Percentiles rank a stretch among this genome's conserved stretches.
phyloP scores from a whole-genome alignment of 2,329 filamentous ascomycete genomes.

The Huntiella omanensis region DNA sequence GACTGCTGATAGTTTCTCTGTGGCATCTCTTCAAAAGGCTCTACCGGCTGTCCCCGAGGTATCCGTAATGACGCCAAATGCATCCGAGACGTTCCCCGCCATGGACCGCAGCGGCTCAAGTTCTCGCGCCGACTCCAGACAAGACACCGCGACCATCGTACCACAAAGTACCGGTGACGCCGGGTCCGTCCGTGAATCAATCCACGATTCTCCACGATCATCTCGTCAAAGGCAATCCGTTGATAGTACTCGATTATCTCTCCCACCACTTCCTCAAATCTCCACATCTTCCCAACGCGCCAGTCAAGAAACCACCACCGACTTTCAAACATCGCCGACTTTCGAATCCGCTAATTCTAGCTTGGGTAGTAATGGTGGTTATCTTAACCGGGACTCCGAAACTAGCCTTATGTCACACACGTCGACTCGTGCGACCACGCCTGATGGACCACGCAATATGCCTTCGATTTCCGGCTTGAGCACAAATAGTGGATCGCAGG shows the following conservation, averaged over 20 bases:
- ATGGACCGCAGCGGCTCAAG: conserved; percentile 6
- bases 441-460: conserved; percentile 45
- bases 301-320: conserved; percentile 14
- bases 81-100: conserved; percentile 14
- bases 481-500: conserved; percentile 37
- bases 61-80: conserved; percentile 26
- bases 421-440: conserved; percentile 77
- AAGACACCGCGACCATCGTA: conserved; percentile 20
- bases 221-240: neutral
- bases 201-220: neutral
- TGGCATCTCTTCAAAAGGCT: conserved; percentile 39
- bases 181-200: neutral
- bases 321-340: conserved; percentile 33
- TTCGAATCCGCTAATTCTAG: conserved; percentile 58
- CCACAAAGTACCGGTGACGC: neutral
- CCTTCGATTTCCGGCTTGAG: conserved; percentile 52
- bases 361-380: conserved; percentile 61
- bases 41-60: conserved; percentile 40
- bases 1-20: conserved; percentile 22
- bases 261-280: conserved; percentile 39
- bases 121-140: conserved; percentile 23
- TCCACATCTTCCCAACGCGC: conserved; percentile 24
- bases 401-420: conserved; percentile 61
- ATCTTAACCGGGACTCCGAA: conserved; percentile 63
- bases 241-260: conserved; percentile 24